Conservation (phyloP, 805 yeast species). For the Cyberlindnera maclurae region DNA sequence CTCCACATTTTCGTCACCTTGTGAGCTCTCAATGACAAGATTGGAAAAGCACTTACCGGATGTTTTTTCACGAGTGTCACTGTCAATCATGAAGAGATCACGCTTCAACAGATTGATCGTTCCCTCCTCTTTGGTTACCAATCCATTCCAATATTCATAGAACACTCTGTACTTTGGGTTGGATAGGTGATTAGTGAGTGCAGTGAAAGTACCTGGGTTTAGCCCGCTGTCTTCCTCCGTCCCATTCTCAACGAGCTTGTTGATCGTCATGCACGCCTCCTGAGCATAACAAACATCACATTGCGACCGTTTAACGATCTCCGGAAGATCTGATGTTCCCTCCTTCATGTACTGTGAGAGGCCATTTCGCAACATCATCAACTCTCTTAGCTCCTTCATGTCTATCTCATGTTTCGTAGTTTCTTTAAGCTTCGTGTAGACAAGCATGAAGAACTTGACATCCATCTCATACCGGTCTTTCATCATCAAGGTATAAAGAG, state of each 20-base stretch:
- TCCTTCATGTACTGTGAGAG: constrained; percentile 53
- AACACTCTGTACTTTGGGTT: constrained; percentile 42
- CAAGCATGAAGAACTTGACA: constrained; percentile 56
- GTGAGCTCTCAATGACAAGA: constrained; percentile 32
- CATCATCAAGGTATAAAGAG: constrained; percentile 70
- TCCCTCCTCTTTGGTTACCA: constrained; percentile 70
- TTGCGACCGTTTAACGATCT: constrained; percentile 39
- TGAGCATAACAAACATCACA: constrained; percentile 59
- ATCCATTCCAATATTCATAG: constrained; percentile 64
- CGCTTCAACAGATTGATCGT: constrained; percentile 42
- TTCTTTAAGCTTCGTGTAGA: constrained; percentile 59
- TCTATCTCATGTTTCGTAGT: constrained; percentile 49
- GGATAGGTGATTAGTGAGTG: constrained; percentile 43
- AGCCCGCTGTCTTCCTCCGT: constrained; percentile 47
- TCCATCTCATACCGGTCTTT: constrained; percentile 74
- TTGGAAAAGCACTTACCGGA: constrained; percentile 55
- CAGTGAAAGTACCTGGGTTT: constrained; percentile 37
- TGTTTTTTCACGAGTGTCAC: constrained; percentile 49
- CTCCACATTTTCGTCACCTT: constrained; percentile 15
- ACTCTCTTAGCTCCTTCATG: constrained; percentile 51
- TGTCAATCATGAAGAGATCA: constrained; percentile 52
- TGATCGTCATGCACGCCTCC: constrained; percentile 57
- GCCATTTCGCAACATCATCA: constrained; percentile 66
- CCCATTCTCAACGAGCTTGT: constrained; percentile 55
- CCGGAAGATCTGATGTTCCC: constrained; percentile 46